Base-by-base conservation (phyloP, 371 early-diverging fungal genomes). In the Mucor lusitanicus region DNA sequence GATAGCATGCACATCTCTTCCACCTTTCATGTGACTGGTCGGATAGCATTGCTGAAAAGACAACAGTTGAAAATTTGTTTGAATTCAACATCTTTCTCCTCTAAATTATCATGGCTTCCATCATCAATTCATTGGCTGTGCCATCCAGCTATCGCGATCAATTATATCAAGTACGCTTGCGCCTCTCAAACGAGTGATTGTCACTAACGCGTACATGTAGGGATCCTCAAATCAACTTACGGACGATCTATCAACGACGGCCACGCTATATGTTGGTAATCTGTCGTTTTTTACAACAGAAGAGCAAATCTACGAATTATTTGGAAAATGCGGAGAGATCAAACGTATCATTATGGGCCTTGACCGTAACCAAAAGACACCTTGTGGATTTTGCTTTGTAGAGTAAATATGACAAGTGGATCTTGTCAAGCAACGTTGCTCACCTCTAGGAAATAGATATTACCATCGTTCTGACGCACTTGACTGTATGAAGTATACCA, bases 351-450 rank as follows among this genome's bases (percentile, higher is more conserved):
- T 98, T 72, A 99, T 99, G 98, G 99, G 99, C 0, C 87, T 99
- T 13, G 97, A 99, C 79, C 87, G 95, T 23, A 86, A 88, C 64
- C 91, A 91, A 74, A 94, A 94, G 77, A 97, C 97, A 4, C 99
- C 99, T 6, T 99, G 99, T 73, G 99, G 99, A 3, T 99, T 99
- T 77, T 97, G 99, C 72, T 98, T 98, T 86, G 99, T 98, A 58
- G 99, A 97, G 95, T 97, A 88, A 72, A 88, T 80, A 70, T 17
- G 8, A 0, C 27, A 27, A 48, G n/a, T 17, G 32, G 17, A 40
- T 15, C 25, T 2, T 55, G 58, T 11, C 17, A 33, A 11, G 5
- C 23, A n/a, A 39, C 17, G 4, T 39, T 39, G 59, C 53, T 21
- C 54, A 61, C 53, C 53, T 48, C 8, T 11, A 17, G 35, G 33